Base-by-base conservation (phyloP, 2,329 filamentous ascomycete species). In the Orbilia quercus region DNA sequence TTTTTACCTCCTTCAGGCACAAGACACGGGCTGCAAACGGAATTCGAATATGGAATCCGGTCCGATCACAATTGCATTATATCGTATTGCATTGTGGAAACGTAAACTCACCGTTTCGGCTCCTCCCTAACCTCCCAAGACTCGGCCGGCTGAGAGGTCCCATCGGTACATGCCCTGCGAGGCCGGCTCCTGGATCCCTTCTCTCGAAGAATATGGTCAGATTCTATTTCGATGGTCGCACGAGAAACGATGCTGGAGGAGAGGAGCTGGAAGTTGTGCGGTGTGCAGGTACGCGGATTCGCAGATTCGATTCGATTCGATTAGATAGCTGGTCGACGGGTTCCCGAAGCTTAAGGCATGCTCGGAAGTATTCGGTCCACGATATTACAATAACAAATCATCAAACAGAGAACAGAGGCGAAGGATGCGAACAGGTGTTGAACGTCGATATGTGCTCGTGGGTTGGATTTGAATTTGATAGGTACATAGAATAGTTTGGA, bases 121-220 rank as follows among this genome's bases (percentile, higher is more conserved):
- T 73, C 69, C 69, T 73, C 54, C 69, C 60, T 66, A 73, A 73
- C 60, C 60, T 73, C 69, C 69, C 69, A 55, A 73, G 55, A 57
- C 69, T 73, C 57, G 69, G 69, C 69, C 69, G 60, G 60, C 55
- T 73, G 25, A 65, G 53, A 22, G 69, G 60, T 47, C 69, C 69
- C 69, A 73, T 73, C 47, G 60, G 34, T 57, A 38, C 60, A 53
- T 38, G 23, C 36, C 58, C 23, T 40, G 51, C 34, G 9, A 23
- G n/a, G 18, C 22, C 20, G 28, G 14, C 42, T 22, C 9, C 47
- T 18, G 12, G 23, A 20, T 22, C 23, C 40, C n/a, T 22, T 28
- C 11, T 14, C 4, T 36, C 55, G 55, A 48, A 48, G 14, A 4
- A 11, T 20, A 36, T 14, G 40, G 7, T n/a, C 25, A 25, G 11